These are phyloP conservation scores for Kwoniella sp. DNA, from an alignment of 768 basidiomycete species.

Conservation along the genomic window DNA sequence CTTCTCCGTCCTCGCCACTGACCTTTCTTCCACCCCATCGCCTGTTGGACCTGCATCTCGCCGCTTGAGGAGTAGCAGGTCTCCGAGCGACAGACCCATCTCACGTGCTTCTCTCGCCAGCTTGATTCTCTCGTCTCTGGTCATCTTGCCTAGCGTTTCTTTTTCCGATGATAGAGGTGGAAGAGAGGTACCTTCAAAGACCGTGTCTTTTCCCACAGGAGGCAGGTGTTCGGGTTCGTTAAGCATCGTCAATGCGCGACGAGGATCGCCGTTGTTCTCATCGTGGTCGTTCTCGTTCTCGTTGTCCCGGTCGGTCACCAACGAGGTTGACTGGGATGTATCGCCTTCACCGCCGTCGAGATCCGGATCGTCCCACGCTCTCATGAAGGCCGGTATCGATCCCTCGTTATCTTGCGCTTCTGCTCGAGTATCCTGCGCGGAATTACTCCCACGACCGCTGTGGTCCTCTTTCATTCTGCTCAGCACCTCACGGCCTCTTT, in stretches of 20 bases:
- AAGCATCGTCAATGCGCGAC: not conserved
- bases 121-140: constrained; percentile 45
- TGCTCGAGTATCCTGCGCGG: not conserved
- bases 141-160: constrained; percentile 22
- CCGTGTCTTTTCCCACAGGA: constrained; percentile 41
- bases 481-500: constrained; percentile 39
- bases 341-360: not conserved
- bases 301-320: not conserved
- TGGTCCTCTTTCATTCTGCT: constrained; percentile 14
- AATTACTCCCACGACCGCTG: not conserved
- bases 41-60: not conserved
- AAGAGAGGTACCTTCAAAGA: constrained; percentile 35
- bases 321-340: not conserved
- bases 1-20: not conserved
- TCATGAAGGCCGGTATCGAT: constrained; percentile 29
- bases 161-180: constrained; percentile 3
- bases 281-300: not conserved
- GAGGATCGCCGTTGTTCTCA: not conserved
- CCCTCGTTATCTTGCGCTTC: not conserved
- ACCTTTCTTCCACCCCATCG: not conserved
- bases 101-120: constrained; percentile 36
- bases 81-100: constrained; percentile 27
- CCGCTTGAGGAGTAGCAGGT: constrained; percentile 14
- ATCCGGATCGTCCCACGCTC: constrained; percentile 20
- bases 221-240: constrained; percentile 12